Evolutionary conservation across 257 asterid species (phyloP).

Genomic region (Gentiana dahurica): DNA sequence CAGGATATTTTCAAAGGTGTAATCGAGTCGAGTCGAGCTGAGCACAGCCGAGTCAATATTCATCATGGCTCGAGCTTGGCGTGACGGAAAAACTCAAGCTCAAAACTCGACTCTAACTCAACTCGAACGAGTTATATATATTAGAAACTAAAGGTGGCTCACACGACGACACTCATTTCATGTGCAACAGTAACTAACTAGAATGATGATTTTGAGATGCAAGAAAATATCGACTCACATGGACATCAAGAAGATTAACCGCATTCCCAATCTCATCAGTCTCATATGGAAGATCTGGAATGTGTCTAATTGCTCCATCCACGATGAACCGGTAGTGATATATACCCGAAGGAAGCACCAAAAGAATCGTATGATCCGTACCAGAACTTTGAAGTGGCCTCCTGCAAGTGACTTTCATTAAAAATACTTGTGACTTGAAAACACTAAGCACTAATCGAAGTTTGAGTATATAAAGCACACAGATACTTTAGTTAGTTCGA

Average conservation of each 20-base stretch:
- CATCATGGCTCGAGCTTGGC: too few relatives aligned
- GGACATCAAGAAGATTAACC: constrained; percentile 79
- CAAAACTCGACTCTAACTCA: too few relatives aligned
- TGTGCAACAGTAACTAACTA: too few relatives aligned
- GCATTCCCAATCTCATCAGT: constrained; percentile 47
- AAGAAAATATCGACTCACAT: constrained; percentile 36
- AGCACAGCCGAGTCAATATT: too few relatives aligned
- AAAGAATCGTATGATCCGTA: constrained; percentile 70
- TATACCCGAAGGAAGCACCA: constrained; percentile 77
- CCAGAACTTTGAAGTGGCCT: constrained; percentile 72
- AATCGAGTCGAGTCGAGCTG: too few relatives aligned
- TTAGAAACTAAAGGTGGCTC: too few relatives aligned
- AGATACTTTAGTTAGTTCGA: not conserved
- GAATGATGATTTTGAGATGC: not conserved
- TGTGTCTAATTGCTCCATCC: constrained; percentile 62
- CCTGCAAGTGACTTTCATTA: constrained; percentile 33
- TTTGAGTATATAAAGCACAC: not conserved
- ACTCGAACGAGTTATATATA: too few relatives aligned
- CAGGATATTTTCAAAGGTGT: too few relatives aligned
- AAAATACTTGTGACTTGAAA: not conserved
- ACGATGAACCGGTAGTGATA: constrained; percentile 71
- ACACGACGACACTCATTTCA: too few relatives aligned
- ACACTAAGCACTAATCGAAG: too few relatives aligned
- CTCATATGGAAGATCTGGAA: constrained; percentile 71
- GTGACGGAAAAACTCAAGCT: too few relatives aligned